phyloP scores from a whole-genome alignment of 139 green algal species.

The Tetraselmis striata region DNA sequence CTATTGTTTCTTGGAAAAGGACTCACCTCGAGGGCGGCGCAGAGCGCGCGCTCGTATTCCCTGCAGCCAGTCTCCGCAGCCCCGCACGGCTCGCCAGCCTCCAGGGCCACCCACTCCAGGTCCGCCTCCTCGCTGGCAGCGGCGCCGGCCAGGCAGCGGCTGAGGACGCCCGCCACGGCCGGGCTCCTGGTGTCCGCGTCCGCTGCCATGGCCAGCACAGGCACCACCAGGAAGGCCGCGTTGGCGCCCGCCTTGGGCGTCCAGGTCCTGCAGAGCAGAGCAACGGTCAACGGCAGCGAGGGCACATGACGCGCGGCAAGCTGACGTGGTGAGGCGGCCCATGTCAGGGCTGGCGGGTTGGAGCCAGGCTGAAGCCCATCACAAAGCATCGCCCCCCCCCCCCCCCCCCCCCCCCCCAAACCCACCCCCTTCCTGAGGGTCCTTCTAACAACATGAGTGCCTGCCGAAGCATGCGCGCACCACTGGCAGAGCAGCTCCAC shows the following conservation, averaged over 20 bases:
- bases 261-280: not conserved
- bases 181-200: not conserved
- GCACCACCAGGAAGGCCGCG: not conserved
- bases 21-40: not conserved
- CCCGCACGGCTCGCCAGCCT: not conserved
- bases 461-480: no score
- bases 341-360: no score
- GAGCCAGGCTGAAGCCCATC: no score
- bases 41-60: not conserved
- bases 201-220: not conserved
- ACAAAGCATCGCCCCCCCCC: no score
- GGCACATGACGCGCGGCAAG: no score
- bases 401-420: no score
- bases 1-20: no score
- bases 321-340: no score
- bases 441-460: no score
- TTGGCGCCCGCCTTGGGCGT: not conserved
- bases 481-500: not conserved
- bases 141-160: not conserved
- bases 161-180: not conserved
- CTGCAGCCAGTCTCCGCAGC: not conserved
- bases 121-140: not conserved
- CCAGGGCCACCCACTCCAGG: not conserved
- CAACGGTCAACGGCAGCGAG: not conserved
- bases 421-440: no score